Evolutionary conservation across 768 basidiomycete species (phyloP).

Genomic region (Pholiota conissans): DNA sequence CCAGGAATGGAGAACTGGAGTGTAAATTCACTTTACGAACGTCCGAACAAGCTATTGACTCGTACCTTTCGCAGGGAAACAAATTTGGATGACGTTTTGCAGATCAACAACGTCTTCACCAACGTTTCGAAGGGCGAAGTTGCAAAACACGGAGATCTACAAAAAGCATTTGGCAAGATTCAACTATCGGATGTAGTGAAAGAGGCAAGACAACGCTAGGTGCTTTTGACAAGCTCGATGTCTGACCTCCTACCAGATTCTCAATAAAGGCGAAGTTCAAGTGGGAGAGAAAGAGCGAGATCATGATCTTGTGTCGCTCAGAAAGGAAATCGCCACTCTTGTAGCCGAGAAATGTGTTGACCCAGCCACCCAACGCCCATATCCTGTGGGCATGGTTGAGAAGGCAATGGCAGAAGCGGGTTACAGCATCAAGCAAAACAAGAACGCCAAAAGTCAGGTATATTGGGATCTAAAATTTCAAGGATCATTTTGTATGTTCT

Average conservation of each 20-base stretch:
- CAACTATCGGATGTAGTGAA: constrained; percentile 72
- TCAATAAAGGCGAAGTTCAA: constrained; percentile 96
- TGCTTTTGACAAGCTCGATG: not conserved
- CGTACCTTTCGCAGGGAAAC: constrained; percentile 63
- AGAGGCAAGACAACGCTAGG: constrained; percentile 51
- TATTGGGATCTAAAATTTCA: constrained; percentile 9
- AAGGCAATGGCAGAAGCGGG: constrained; percentile 97
- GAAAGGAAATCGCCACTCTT: constrained; percentile 88
- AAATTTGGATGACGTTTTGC: constrained; percentile 91
- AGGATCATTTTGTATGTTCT: not conserved
- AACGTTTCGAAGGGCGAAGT: constrained; percentile 97
- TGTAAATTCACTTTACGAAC: constrained; percentile 49
- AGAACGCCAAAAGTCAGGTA: constrained; percentile 94
- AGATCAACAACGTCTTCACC: constrained; percentile 93
- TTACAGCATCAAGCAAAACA: constrained; percentile 84
- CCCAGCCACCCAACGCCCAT: constrained; percentile 83
- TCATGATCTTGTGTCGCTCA: constrained; percentile 80
- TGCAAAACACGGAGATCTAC: constrained; percentile 84
- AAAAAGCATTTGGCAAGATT: constrained; percentile 86
- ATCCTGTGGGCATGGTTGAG: constrained; percentile 94
- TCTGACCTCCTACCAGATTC: constrained; percentile 53
- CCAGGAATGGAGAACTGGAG: constrained; percentile 91
- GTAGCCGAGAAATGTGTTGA: constrained; percentile 97
- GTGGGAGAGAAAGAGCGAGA: constrained; percentile 96
- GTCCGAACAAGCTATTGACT: not conserved